Base-by-base conservation (phyloP, 192 early-diverging fungal genomes). In the Podila minutissima region DNA sequence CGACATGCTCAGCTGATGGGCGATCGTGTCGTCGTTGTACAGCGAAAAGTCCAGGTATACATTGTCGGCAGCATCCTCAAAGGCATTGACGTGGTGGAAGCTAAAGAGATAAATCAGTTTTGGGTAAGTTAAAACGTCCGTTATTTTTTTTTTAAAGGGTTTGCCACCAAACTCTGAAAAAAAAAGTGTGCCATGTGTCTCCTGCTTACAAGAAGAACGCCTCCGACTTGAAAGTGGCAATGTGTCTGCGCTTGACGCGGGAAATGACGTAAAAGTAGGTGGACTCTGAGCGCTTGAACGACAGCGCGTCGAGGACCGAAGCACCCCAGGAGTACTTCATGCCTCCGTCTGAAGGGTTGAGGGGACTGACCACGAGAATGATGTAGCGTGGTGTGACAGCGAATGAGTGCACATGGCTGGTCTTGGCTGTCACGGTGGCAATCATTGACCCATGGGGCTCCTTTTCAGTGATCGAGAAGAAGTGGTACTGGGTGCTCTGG, bases 401-500 rank as follows among this genome's bases (percentile, higher is more conserved):
- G 83, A 96, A 95, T 46, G 91, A 92, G 75, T 95, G 93, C 35
- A 94, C 85, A 67, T 93, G 88, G 6, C 90, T 91, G 19, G 92
- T 85, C 59, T 89, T 90, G 28, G 92, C 90, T 9, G 72, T 74
- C 10, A 95, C 88, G 20, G 82, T 85, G 10, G 89, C 90, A 59
- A 95, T 87, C 15, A 91, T 64, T 24, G 85, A 82, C 11, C 93
- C 93, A 26, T 88, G 85, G 13, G 93, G 90, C 33, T 91, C 83
- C 20, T 85, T 82, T 55, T 88, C 86, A 46, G 88, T 87, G 26
- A 91, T 79, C 2, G 91, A 86, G 46, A 93, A 90, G 62, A 94
- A 91, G 32, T 87, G 86, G 74, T 92, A 94, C 37, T 86, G 85
- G 1, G 91, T 92, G 6, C 85, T 86, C n/a, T 90, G 87, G 73